These are phyloP conservation scores for Cordyceps sp. DNA, from an alignment of 2,329 filamentous ascomycete species.

Conservation along the genomic window DNA sequence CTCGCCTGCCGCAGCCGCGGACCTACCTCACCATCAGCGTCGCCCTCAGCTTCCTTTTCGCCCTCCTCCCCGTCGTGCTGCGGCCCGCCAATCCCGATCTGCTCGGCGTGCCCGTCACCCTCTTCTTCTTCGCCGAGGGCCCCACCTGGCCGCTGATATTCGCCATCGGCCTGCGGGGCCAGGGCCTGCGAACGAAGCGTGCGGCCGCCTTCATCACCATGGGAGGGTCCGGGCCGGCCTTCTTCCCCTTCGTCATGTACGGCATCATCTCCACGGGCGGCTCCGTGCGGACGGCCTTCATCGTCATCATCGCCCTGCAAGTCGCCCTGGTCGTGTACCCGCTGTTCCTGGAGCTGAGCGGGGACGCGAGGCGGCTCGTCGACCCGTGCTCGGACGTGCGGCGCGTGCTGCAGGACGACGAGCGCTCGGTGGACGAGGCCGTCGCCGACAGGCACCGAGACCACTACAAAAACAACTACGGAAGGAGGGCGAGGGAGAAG, in stretches of 20 bases:
- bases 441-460: conserved; percentile 6
- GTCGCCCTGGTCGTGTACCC: conserved; percentile 29
- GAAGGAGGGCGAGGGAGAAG: conserved; percentile 6
- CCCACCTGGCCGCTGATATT: conserved; percentile 75
- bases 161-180: conserved; percentile 60
- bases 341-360: conserved; percentile 27
- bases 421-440: conserved; percentile 2
- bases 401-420: conserved; percentile 7
- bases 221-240: conserved; percentile 55
- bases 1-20: conserved; percentile 44
- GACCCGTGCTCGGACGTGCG: conserved; percentile 13
- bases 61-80: conserved; percentile 29
- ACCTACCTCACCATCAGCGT: conserved; percentile 52
- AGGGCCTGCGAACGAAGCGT: conserved; percentile 66
- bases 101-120: conserved; percentile 41
- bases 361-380: conserved; percentile 28
- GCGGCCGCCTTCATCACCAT: conserved; percentile 65
- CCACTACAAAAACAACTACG: too few relatives aligned
- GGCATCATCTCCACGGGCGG: conserved; percentile 44
- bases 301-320: conserved; percentile 40
- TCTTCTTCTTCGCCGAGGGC: conserved; percentile 69
- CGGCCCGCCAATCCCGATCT: conserved; percentile 27
- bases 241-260: conserved; percentile 60
- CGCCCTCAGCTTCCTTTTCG: conserved; percentile 40
- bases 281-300: conserved; percentile 45